Conservation (phyloP, 2,329 filamentous ascomycete species). For the Diaporthe australafricana region DNA sequence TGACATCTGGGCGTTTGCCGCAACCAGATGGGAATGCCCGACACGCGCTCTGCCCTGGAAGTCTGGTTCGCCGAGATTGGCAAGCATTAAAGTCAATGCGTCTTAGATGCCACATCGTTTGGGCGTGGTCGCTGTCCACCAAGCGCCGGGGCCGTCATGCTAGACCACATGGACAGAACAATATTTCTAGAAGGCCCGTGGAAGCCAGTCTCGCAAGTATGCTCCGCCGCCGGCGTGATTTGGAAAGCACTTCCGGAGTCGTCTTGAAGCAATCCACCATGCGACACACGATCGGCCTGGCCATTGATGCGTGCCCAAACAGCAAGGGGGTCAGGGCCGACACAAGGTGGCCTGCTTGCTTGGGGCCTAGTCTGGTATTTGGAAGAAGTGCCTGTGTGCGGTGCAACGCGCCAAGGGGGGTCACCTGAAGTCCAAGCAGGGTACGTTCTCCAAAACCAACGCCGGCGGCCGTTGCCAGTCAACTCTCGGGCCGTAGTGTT, state of each 20-base stretch:
- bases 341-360: neutral
- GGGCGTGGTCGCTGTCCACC: neutral
- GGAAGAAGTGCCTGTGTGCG: neutral
- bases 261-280: neutral
- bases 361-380: neutral
- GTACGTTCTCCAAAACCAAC: neutral
- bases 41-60: conserved; percentile 6
- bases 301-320: neutral
- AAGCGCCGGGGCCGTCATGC: too few species aligned
- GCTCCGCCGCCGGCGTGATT: neutral
- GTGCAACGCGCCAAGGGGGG: conserved; percentile 10
- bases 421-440: conserved; percentile 2
- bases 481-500: conserved; percentile 10
- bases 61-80: conserved; percentile 14
- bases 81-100: conserved; percentile 15
- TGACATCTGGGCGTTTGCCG: conserved; percentile 13
- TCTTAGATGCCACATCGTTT: neutral
- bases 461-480: conserved; percentile 20
- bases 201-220: neutral
- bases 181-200: conserved; percentile 5
- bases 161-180: neutral
- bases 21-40: conserved; percentile 17
- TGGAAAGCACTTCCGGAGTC: neutral
- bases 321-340: neutral
- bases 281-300: neutral